A percentile compares a stretch with the other conserved stretches of the same genome.
Evolutionary conservation across 129 eudicot genomes (phyloP).

Genomic region (Flaveria linearis): DNA sequence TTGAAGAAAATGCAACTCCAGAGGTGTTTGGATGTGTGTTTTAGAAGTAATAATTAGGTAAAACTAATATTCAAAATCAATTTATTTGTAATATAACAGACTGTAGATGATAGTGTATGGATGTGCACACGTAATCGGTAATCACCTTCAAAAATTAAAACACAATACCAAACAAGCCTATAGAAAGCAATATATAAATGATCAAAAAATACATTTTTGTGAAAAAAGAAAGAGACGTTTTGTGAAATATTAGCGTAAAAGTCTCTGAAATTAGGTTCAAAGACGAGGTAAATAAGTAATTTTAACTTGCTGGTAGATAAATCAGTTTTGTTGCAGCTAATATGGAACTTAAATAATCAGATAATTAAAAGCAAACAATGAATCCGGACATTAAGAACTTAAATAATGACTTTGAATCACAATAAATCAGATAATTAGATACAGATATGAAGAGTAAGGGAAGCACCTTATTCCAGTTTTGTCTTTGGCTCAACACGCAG

Average conservation of each 20-base stretch:
- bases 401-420: not conserved
- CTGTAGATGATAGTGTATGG: not conserved
- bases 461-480: constrained; percentile 87
- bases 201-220: not conserved
- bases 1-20: not conserved
- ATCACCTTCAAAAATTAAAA: not conserved
- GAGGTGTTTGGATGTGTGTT: not conserved
- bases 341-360: not conserved
- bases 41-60: not conserved
- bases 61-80: not conserved
- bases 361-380: not conserved
- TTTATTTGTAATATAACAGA: not conserved
- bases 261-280: not conserved
- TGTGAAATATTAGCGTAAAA: not conserved
- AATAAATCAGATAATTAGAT: constrained; percentile 2
- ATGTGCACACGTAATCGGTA: not conserved
- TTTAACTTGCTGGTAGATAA: not conserved
- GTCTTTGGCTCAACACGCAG: constrained; percentile 97
- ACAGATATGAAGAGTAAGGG: constrained; percentile 28
- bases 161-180: not conserved
- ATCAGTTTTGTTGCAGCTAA: not conserved
- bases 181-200: not conserved
- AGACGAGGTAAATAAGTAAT: not conserved
- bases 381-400: not conserved
- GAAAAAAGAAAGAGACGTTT: not conserved